Conservation (phyloP, 176 grass and related monocot species). For the Cenchrus purpureus region DNA sequence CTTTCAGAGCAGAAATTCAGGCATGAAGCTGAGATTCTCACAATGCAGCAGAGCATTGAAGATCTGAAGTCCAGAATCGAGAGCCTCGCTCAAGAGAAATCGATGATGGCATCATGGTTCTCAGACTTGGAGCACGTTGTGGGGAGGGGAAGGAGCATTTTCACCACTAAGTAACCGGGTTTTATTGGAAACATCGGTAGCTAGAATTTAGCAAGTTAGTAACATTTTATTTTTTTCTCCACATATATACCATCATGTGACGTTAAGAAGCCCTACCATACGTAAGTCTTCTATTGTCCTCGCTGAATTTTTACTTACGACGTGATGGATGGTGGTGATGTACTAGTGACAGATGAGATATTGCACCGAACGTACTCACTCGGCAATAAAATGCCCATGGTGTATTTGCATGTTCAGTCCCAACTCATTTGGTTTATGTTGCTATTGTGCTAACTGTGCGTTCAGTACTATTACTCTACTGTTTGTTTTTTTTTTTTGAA, state of each 20-base stretch:
- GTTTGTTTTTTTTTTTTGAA: neutral
- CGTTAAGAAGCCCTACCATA: slow-evolving; percentile 12
- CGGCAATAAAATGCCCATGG: slow-evolving; percentile 30
- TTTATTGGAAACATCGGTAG: slow-evolving; percentile 19
- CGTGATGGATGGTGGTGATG: slow-evolving; percentile 25
- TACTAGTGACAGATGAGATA: slow-evolving; percentile 12
- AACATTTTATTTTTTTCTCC: neutral
- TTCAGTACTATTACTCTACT: neutral
- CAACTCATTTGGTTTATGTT: neutral
- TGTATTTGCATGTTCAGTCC: neutral
- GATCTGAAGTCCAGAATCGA: slow-evolving; percentile 35
- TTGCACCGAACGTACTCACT: slow-evolving; percentile 14
- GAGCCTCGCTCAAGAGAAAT: slow-evolving; percentile 37
- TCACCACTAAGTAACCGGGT: neutral
- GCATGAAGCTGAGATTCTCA: slow-evolving; percentile 48
- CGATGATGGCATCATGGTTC: slow-evolving; percentile 44
- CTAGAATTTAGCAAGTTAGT: slow-evolving; percentile 39
- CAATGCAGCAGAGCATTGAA: slow-evolving; percentile 42
- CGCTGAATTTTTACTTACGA: neutral
- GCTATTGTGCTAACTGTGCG: neutral
- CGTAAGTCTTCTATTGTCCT: neutral
- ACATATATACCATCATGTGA: slow-evolving; percentile 9
- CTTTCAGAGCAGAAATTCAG: slow-evolving; percentile 56
- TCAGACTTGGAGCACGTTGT: slow-evolving; percentile 49
- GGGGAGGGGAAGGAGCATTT: slow-evolving; percentile 40